phyloP scores from a whole-genome alignment of 768 basidiomycete species.

The Trichaptum fuscoviolaceum region DNA sequence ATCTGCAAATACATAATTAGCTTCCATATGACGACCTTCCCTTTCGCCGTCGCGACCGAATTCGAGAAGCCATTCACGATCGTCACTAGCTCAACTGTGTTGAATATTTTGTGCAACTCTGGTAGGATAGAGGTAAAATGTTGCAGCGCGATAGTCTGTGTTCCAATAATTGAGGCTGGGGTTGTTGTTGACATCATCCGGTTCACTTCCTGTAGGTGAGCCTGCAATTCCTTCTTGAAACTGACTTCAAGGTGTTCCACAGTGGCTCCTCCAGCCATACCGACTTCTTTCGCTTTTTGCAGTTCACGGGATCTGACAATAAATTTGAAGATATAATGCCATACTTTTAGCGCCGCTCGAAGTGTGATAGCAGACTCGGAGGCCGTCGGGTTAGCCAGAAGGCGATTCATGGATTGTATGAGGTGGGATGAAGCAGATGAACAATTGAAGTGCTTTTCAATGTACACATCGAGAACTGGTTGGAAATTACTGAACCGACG shows the following conservation, averaged over 20 bases:
- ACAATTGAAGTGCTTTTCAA: conserved; percentile 82
- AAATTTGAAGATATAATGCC: conserved; percentile 96
- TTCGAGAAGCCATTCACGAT: conserved; percentile 86
- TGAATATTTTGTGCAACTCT: conserved; percentile 76
- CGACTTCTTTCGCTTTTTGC: conserved; percentile 76
- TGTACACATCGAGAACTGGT: conserved; percentile 89
- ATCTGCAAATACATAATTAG: conserved; percentile 92
- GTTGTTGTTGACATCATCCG: conserved; percentile 79
- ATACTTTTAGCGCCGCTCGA: conserved; percentile 89
- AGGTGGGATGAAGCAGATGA: conserved; percentile 79
- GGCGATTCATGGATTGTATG: conserved; percentile 80
- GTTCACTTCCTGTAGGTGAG: conserved; percentile 77
- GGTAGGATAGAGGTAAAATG: conserved; percentile 92
- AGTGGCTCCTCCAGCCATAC: conserved; percentile 75
- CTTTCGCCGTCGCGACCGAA: conserved; percentile 68
- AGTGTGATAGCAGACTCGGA: conserved; percentile 71
- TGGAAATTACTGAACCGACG: conserved; percentile 94
- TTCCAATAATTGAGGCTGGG: conserved; percentile 88
- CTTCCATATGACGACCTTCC: conserved; percentile 90
- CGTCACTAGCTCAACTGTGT: conserved; percentile 78
- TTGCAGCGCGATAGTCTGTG: conserved; percentile 90
- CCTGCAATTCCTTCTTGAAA: conserved; percentile 79
- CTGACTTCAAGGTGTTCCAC: conserved; percentile 79
- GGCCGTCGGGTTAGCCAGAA: conserved; percentile 68
- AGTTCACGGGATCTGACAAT: conserved; percentile 85